Conservation (phyloP, 2,329 filamentous ascomycete genomes). For the Verticillium albo-atrum region DNA sequence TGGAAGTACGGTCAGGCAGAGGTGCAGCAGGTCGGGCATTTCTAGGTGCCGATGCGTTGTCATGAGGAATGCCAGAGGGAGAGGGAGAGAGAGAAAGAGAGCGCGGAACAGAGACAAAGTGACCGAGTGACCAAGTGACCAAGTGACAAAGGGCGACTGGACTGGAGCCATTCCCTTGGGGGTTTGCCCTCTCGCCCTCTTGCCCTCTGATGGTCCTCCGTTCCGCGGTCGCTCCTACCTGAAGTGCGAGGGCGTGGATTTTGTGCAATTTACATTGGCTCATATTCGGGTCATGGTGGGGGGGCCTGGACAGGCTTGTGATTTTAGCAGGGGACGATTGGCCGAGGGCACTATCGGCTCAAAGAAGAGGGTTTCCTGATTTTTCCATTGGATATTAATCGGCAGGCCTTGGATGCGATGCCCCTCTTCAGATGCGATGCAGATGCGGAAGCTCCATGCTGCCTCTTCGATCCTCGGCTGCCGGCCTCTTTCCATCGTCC, state of each 20-base stretch:
- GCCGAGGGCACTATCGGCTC: neutral
- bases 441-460: neutral
- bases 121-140: no score
- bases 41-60: conserved; percentile 46
- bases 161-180: no score
- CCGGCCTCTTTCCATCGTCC: neutral
- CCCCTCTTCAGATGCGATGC: neutral
- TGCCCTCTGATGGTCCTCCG: no score
- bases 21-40: conserved; percentile 40
- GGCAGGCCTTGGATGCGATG: neutral
- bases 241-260: conserved; percentile 12
- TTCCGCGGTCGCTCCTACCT: no score
- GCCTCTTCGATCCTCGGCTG: neutral
- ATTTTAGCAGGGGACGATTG: neutral
- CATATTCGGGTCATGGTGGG: neutral
- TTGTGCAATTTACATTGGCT: conserved; percentile 27
- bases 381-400: neutral
- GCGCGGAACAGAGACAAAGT: no score
- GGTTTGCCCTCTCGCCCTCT: no score
- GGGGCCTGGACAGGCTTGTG: neutral
- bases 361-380: neutral
- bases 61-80: conserved; percentile 23
- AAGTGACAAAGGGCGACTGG: no score
- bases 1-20: conserved; percentile 39
- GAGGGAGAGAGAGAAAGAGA: neutral